These are phyloP conservation scores for Lasiosphaeria hispida DNA, from an alignment of 495 filamentous ascomycete genomes.

Conservation along the genomic window DNA sequence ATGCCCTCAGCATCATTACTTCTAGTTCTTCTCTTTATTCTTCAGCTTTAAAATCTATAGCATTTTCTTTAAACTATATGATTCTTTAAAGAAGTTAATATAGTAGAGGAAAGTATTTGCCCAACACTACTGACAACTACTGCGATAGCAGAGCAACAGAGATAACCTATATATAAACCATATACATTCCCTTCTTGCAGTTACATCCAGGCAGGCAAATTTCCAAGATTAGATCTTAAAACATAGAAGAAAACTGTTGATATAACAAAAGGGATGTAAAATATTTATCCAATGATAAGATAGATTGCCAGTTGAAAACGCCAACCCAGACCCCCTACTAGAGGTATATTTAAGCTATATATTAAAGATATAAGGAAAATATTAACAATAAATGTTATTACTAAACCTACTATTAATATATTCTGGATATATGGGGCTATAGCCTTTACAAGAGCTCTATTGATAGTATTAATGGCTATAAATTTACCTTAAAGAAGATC, in stretches of 20 bases:
- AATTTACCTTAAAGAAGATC: background rate
- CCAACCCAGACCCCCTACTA: background rate
- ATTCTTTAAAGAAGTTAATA: background rate
- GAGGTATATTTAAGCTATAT: background rate
- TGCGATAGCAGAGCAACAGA: background rate
- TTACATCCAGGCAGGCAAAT: background rate
- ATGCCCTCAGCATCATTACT: too few species aligned
- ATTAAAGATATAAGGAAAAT: background rate
- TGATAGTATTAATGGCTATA: background rate
- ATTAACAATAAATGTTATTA: background rate
- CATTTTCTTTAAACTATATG: background rate
- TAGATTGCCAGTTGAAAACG: background rate
- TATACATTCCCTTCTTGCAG: background rate
- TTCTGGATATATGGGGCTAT: background rate
- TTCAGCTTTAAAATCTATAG: background rate
- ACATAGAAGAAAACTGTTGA: background rate
- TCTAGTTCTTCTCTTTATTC: background rate
- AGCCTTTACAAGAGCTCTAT: background rate
- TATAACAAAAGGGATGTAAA: background rate
- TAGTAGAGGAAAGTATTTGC: background rate
- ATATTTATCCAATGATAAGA: background rate
- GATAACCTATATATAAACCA: background rate
- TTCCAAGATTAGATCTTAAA: slow-evolving; percentile 1
- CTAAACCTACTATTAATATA: background rate
- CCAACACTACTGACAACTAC: background rate